These are phyloP conservation scores for Papiliotrema terrestris DNA, from an alignment of 1,284 basidiomycete species.

Conservation along the genomic window DNA sequence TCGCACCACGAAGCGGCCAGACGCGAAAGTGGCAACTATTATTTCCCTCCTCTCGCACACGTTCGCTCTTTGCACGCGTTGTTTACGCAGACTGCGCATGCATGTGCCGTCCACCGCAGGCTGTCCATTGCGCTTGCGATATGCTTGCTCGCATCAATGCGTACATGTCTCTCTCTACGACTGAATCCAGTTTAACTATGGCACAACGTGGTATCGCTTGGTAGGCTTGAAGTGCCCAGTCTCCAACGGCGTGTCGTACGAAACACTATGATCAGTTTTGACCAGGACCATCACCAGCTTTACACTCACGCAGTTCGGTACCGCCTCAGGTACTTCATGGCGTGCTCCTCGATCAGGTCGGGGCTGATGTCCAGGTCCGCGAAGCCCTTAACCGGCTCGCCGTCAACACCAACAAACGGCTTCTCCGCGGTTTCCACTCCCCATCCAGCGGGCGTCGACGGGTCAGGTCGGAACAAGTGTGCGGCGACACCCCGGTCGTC, in stretches of 20 bases:
- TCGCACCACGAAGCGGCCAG: too few relatives aligned
- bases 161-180: neutral
- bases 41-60: too few relatives aligned
- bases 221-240: conserved; percentile 44
- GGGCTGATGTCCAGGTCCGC: conserved; percentile 61
- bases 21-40: too few relatives aligned
- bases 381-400: conserved; percentile 52
- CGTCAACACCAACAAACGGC: conserved; percentile 39
- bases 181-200: conserved; percentile 28
- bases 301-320: conserved; percentile 67
- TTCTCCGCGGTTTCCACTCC: conserved; percentile 50
- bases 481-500: conserved; percentile 63
- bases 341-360: conserved; percentile 81
- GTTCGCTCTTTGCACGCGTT: too few relatives aligned
- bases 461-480: conserved; percentile 56
- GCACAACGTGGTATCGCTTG: conserved; percentile 51
- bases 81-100: too few relatives aligned
- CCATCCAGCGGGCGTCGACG: conserved; percentile 40
- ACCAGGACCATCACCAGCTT: neutral
- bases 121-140: neutral
- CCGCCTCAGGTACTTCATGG: conserved; percentile 84
- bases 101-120: too few relatives aligned
- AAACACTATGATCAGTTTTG: conserved; percentile 25
- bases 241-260: conserved; percentile 50
- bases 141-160: neutral